Conservation (phyloP, 345 rosid species). For the Dipteronia sinensis region DNA sequence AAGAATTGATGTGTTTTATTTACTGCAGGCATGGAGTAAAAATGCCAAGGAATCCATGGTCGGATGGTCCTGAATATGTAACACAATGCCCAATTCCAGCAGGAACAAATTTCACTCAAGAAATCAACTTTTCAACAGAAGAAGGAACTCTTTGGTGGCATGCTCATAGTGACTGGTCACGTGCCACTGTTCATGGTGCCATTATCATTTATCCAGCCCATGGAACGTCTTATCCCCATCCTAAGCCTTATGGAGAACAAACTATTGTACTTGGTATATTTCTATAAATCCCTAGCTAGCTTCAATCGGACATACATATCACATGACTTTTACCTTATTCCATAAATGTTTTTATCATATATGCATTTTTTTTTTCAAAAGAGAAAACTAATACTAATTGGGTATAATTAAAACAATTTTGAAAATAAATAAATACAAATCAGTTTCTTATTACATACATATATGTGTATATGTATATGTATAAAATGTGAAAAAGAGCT, state of each 20-base stretch:
- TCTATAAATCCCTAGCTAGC: neutral
- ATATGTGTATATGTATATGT: too few species aligned
- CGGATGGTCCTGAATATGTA: conserved; percentile 32
- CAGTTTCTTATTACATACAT: too few species aligned
- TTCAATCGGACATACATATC: neutral
- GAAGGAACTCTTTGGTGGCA: conserved; percentile 47
- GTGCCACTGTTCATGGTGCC: conserved; percentile 49
- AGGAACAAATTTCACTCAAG: conserved; percentile 24
- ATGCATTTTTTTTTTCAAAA: too few species aligned
- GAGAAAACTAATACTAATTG: too few species aligned
- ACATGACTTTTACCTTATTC: neutral
- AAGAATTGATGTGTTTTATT: neutral
- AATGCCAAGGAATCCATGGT: conserved; percentile 36
- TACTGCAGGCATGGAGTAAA: conserved; percentile 21
- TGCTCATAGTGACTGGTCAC: conserved; percentile 52
- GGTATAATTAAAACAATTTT: too few species aligned
- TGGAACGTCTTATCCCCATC: conserved; percentile 10
- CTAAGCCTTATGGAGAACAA: conserved; percentile 19
- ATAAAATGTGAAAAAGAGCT: too few species aligned
- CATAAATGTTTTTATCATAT: too few species aligned
- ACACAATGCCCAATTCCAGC: conserved; percentile 36
- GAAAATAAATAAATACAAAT: too few species aligned
- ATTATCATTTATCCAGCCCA: conserved; percentile 17
- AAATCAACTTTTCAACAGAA: conserved; percentile 22
- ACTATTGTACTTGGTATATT: conserved; percentile 26